Evolutionary conservation across 2,329 filamentous ascomycete genomes (phyloP).

Genomic region (Neopestalotiopsis rosae): DNA sequence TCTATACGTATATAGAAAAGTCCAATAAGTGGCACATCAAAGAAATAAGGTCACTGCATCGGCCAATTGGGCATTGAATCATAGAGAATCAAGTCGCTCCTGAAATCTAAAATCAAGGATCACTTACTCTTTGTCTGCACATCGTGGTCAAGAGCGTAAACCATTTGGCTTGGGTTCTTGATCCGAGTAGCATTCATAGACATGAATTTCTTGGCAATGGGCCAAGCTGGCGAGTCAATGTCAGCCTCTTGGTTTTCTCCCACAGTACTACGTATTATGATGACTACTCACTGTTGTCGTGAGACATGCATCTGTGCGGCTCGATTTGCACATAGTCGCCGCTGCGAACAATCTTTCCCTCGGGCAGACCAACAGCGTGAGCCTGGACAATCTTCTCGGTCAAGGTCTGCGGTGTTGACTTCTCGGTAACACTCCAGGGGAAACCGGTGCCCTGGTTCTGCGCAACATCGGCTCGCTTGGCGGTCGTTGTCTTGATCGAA

Average conservation of each 20-base stretch:
- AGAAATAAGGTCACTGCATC: too few species aligned
- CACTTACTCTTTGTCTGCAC: slow-evolving; percentile 58
- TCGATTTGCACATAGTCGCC: slow-evolving; percentile 85
- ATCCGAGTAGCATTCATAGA: slow-evolving; percentile 79
- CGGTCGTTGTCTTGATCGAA: not conserved
- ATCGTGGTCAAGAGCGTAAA: slow-evolving; percentile 87
- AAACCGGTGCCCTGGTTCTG: not conserved
- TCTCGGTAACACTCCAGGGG: not conserved
- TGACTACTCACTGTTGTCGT: slow-evolving; percentile 65
- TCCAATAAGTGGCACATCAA: too few species aligned
- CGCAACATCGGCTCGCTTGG: not conserved
- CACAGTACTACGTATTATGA: too few species aligned
- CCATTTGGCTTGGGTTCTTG: slow-evolving; percentile 73
- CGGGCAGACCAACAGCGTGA: slow-evolving; percentile 76
- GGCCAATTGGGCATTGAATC: too few species aligned
- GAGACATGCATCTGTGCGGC: slow-evolving; percentile 80
- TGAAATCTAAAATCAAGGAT: too few species aligned
- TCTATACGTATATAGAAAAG: too few species aligned
- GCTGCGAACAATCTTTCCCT: slow-evolving; percentile 75
- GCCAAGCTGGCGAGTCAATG: slow-evolving; percentile 55
- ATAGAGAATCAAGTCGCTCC: too few species aligned
- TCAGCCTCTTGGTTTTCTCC: too few species aligned
- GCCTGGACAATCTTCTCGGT: slow-evolving; percentile 92
- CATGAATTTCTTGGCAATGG: slow-evolving; percentile 79
- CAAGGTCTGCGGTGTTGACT: slow-evolving; percentile 70